These are phyloP conservation scores for Trifolium dubium DNA, from an alignment of 306 rosid species.

Conservation along the genomic window DNA sequence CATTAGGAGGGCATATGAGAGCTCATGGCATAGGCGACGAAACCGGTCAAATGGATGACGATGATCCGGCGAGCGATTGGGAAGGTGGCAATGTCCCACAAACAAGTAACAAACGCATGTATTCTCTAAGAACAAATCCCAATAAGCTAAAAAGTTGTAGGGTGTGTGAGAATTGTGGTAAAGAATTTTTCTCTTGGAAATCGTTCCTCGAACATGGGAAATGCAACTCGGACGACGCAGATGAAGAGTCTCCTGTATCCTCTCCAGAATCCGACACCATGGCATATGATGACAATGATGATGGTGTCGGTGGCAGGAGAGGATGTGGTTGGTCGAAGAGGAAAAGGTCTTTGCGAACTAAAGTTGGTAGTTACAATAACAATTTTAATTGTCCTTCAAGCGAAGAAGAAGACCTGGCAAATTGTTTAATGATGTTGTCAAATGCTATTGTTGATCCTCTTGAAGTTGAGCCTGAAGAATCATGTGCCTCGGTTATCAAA, in stretches of 20 bases:
- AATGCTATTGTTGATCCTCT: constrained; percentile 67
- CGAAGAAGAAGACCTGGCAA: constrained; percentile 91
- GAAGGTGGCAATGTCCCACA: constrained; percentile 58
- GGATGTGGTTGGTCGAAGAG: constrained; percentile 74
- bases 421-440: constrained; percentile 91
- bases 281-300: constrained; percentile 37
- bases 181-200: constrained; percentile 83
- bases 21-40: constrained; percentile 91
- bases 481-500: constrained; percentile 80
- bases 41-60: constrained; percentile 59
- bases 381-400: constrained; percentile 64
- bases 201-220: constrained; percentile 91
- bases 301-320: constrained; percentile 28
- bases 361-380: constrained; percentile 59
- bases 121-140: constrained; percentile 83
- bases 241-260: constrained; percentile 51
- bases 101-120: constrained; percentile 73
- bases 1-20: constrained; percentile 97
- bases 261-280: constrained; percentile 65
- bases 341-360: constrained; percentile 72
- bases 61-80: constrained; percentile 75
- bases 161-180: constrained; percentile 83
- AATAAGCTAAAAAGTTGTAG: constrained; percentile 77
- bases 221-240: constrained; percentile 67
- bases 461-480: constrained; percentile 67